Evolutionary conservation across 345 rosid species (phyloP).

Genomic region (Salix dunnii): DNA sequence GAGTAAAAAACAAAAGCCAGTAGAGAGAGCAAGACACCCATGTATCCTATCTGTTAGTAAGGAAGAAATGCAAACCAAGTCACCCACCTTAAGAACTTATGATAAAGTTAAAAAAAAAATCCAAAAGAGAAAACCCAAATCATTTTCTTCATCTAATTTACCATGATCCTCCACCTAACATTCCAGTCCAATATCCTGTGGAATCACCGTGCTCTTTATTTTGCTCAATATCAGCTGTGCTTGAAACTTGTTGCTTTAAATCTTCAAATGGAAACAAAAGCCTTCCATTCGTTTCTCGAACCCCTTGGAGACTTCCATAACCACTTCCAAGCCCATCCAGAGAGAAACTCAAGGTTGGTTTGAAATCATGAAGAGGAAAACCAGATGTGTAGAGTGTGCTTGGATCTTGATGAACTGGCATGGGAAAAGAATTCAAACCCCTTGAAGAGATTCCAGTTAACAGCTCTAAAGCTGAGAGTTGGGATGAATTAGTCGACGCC

Average conservation of each 20-base stretch:
- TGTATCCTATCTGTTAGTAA: slow-evolving; percentile 41
- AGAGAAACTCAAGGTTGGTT: slow-evolving; percentile 71
- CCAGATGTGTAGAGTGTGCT: slow-evolving; percentile 45
- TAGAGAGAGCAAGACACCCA: slow-evolving; percentile 18
- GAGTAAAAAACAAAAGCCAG: not conserved
- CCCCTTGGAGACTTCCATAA: slow-evolving; percentile 45
- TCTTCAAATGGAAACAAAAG: slow-evolving; percentile 91
- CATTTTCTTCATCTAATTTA: slow-evolving; percentile 36
- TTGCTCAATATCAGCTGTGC: slow-evolving; percentile 37
- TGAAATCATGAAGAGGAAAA: slow-evolving; percentile 73
- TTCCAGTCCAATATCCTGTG: slow-evolving; percentile 86
- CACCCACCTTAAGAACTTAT: slow-evolving; percentile 35
- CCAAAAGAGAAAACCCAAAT: slow-evolving; percentile 25
- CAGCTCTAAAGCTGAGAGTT: slow-evolving; percentile 67
- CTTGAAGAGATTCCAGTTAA: slow-evolving; percentile 57
- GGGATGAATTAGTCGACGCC: slow-evolving; percentile 20
- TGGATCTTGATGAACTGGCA: slow-evolving; percentile 64
- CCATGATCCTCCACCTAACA: slow-evolving; percentile 97
- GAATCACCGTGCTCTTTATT: slow-evolving; percentile 54
- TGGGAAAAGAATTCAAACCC: slow-evolving; percentile 63
- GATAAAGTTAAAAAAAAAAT: slow-evolving; percentile 16
- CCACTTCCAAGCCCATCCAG: slow-evolving; percentile 68
- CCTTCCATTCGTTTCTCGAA: slow-evolving; percentile 53
- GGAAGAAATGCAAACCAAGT: slow-evolving; percentile 44
- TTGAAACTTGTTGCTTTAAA: slow-evolving; percentile 76